Conservation (phyloP, 257 asterid genomes). For the Nemophila menziesii region DNA sequence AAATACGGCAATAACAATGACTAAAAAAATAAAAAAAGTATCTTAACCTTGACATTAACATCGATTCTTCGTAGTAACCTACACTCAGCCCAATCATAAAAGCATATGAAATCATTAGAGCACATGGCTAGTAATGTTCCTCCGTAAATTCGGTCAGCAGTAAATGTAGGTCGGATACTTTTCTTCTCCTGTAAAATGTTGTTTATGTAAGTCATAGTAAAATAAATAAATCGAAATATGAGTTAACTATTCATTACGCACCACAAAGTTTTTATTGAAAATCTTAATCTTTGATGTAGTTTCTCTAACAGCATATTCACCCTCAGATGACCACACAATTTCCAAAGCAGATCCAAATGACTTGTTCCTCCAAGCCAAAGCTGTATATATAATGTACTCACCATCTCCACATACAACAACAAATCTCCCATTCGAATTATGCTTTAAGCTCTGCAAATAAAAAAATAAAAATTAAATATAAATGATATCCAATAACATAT, state of each 20-base stretch:
- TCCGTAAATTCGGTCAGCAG: constrained; percentile 85
- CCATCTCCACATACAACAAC: constrained; percentile 99
- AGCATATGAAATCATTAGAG: constrained; percentile 83
- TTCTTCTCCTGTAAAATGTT: constrained; percentile 72
- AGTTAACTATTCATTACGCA: constrained; percentile 12
- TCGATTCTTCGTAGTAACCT: constrained; percentile 82
- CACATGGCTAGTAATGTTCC: constrained; percentile 83
- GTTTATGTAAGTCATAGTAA: no score
- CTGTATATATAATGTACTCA: constrained; percentile 88
- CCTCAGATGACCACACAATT: constrained; percentile 94
- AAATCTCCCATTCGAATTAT: constrained; percentile 94
- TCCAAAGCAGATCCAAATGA: constrained; percentile 96
- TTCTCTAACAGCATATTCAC: constrained; percentile 96
- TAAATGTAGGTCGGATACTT: constrained; percentile 90
- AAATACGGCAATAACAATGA: constrained; percentile 8
- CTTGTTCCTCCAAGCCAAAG: constrained; percentile 96
- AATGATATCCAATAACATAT: neutral
- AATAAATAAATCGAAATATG: neutral
- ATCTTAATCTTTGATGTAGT: constrained; percentile 86
- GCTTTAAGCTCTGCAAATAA: constrained; percentile 71
- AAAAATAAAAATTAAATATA: constrained; percentile 7
- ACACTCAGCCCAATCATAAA: constrained; percentile 92
- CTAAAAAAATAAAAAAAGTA: constrained; percentile 2
- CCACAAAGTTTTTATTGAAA: constrained; percentile 71
- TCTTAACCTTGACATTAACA: constrained; percentile 75